Percentiles rank a stretch among this genome's conserved stretches.
These are phyloP conservation scores for Diversispora eburnea DNA, from an alignment of 192 early-diverging fungal genomes.

Conservation along the genomic window DNA sequence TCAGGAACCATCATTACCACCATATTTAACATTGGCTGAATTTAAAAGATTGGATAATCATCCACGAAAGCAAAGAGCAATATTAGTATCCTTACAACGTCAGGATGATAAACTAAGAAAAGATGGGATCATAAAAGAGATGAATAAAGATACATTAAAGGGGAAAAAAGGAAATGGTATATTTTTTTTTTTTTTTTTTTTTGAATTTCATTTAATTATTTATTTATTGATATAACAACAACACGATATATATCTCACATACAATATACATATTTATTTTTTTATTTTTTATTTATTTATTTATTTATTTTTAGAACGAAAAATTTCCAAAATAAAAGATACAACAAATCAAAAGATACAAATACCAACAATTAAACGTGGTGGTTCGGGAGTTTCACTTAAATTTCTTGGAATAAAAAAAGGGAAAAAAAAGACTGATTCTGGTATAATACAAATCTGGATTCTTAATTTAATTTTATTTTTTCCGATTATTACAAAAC, in stretches of 20 bases:
- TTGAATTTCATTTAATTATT: not conserved
- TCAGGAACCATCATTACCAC: slow-evolving; percentile 29
- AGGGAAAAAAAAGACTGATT: slow-evolving; percentile 15
- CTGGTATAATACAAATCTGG: not conserved
- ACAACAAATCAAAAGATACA: not conserved
- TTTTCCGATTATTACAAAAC: not conserved
- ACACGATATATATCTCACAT: too few relatives aligned
- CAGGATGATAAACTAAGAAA: slow-evolving; percentile 38
- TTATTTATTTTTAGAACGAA: slow-evolving; percentile 16
- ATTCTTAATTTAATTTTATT: not conserved
- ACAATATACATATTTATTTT: not conserved
- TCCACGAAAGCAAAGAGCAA: slow-evolving; percentile 36
- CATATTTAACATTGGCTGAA: slow-evolving; percentile 42
- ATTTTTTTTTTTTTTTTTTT: not conserved
- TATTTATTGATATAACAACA: not conserved
- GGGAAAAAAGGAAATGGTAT: slow-evolving; percentile 37
- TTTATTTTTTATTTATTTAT: not conserved
- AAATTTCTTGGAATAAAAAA: slow-evolving; percentile 26
- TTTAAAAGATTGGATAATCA: slow-evolving; percentile 38
- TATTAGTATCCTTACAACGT: slow-evolving; percentile 36
- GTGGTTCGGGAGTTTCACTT: slow-evolving; percentile 2
- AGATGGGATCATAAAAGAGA: slow-evolving; percentile 36
- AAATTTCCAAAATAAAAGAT: slow-evolving; percentile 15
- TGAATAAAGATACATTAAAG: slow-evolving; percentile 39
- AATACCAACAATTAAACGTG: not conserved